Evolutionary conservation across 2,329 filamentous ascomycete genomes (phyloP), one percentile per base, ranked within the genome.

Genomic region (Aspergillus sp.): DNA sequence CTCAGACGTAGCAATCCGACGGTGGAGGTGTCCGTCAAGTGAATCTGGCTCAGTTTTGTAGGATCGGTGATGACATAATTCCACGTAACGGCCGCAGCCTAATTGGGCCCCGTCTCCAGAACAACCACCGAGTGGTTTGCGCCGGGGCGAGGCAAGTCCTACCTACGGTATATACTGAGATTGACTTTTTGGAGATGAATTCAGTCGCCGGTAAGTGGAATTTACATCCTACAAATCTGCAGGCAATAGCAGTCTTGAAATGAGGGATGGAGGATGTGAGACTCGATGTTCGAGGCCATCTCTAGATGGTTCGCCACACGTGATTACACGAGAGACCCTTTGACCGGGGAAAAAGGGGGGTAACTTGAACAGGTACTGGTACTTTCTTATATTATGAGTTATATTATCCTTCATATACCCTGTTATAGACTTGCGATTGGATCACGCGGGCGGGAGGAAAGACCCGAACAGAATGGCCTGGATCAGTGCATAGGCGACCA

Each of bases 391-490:
- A 36, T 13, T 13, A 36, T 36, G 32, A 36, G 32, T 36, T 43
- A 43, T 43, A 43, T 19, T 36, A 21, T 21, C 17, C 41, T 19
- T 21, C 9, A 17, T 43, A 17, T 43, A 43, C n/a, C 21, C 41
- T 23, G 10, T 45, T 15, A 13, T 23, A 19, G 17, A 45, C 19
- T 19, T 45, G 19, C 41, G 21, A 12, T 45, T 45, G 19, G 9
- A 23, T 57, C 58, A 96, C 21, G 95, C 95, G 45, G 95, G 95
- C 5, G 95, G 95, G 52, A 99, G 82, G 74, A 99, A 99, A 3
- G 88, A 92, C 4, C 92, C 89, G 80, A 92, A 99, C 45, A 99
- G 79, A 7, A 86, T 89, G 0, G 85, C 92, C 74, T 99, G 95
- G 47, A 97, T 84, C 36, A 90, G 75, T 2, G 87, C 91, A 79